Evolutionary conservation across 805 yeast species (phyloP), one percentile per base, ranked within the genome.

Genomic region (Pichia scutulata): DNA sequence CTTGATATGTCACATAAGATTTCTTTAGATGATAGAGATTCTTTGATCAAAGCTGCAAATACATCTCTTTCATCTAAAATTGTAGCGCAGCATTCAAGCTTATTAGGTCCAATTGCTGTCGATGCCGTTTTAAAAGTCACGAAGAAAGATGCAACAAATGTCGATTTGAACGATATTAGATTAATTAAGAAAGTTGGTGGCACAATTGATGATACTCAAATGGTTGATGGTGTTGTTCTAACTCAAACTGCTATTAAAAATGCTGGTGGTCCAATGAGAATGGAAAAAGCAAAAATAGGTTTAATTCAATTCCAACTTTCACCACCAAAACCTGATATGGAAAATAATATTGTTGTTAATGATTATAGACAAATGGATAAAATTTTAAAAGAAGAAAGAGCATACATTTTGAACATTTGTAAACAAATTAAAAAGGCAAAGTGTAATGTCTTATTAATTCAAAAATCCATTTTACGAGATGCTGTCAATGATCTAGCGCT

Each of bases 361-460:
- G 99, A 93, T 69, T 93, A 93, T 74, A 81, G 99, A 70, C 99
- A 93, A 71, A 93, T 93, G 99, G 99, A 93, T 70, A 93, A 92
- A 73, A 93, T 93, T 60, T 76, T 93, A 65, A 93, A 95, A 66
- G 99, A 93, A 71, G 99, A 93, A 75, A 84, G 99, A 67, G 93
- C 96, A 26, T 93, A 93, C 66, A 73, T 93, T 63, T 78, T 93
- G 65, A 92, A 92, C 68, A 86, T 93, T 66, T 90, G 97, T 75
- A 93, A 93, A 70, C 89, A 88, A 66, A 89, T 93, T 71, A 93
- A 95, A 66, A 93, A 93, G 76, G 85, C 97, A 57, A 93, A 90
- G 70, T 93, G 99, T 75, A 90, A 90, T 60, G 97, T 89, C 51
- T 68, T 89, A 58, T 74, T 89, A 61, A 86, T 89, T 56, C 97